Percentiles rank a stretch among this genome's conserved stretches.
Conservation (phyloP, 306 rosid genomes). For the Hippophae gyantsensis region DNA sequence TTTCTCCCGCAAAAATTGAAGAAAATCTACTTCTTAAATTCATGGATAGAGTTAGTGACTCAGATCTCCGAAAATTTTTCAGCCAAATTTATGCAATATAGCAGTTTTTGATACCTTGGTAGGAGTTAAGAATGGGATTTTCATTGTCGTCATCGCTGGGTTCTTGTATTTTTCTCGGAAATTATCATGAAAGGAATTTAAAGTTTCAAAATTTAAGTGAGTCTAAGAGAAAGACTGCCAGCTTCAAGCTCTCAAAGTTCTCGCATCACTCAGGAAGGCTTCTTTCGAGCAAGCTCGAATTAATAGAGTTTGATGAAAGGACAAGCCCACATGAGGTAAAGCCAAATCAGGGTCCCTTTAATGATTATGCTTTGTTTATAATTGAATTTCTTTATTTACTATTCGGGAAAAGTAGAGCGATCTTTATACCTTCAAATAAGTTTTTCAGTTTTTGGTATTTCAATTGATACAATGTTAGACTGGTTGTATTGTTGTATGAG, state of each 20-base stretch:
- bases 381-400: no score
- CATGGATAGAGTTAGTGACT: no score
- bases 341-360: not conserved
- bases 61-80: constrained; percentile 13
- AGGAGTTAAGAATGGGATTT: constrained; percentile 36
- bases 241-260: constrained; percentile 32
- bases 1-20: not conserved
- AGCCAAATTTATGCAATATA: not conserved
- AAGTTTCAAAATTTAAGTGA: constrained; percentile 24
- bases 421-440: no score
- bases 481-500: no score
- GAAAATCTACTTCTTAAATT: not conserved
- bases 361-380: no score
- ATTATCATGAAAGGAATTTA: constrained; percentile 20
- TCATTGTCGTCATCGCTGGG: constrained; percentile 40
- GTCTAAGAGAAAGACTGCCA: constrained; percentile 4
- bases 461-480: no score
- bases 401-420: no score
- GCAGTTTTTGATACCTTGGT: constrained; percentile 6
- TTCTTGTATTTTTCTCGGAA: constrained; percentile 26
- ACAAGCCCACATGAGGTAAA: constrained; percentile 65
- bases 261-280: constrained; percentile 16
- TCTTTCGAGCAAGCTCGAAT: constrained; percentile 35
- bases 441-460: no score
- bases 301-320: constrained; percentile 45